Base-by-base conservation (phyloP, 228 moss, liverwort and hornwort species). In the Sphagnum fallax region DNA sequence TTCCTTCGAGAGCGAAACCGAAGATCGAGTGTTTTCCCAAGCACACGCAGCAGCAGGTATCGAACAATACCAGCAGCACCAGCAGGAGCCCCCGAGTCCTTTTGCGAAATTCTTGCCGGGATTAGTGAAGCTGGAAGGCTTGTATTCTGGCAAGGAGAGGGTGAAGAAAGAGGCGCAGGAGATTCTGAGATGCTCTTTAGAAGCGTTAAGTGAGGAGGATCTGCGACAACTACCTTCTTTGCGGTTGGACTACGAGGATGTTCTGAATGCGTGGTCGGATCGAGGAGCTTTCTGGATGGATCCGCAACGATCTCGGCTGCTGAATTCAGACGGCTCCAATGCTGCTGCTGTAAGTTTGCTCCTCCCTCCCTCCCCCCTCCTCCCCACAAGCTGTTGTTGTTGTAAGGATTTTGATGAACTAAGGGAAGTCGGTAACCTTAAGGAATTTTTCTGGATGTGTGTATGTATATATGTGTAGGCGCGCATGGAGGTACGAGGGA, bases 1-100 rank as follows among this genome's bases (percentile, higher is more conserved):
- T 13, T 80, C 83, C 83, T 83, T 87, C 74, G 86, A 83, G 80
- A 78, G 86, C 78, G 86, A 87, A 70, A 74, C 79, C 10, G 79
- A 77, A 0, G 82, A 82, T 60, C 75, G 73, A 12, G 53, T 52
- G 67, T 79, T 76, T 76, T 49, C 68, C 13, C 75, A 78, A 16
- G 60, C 60, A 50, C 48, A 5, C 49, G 4, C 65, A 48, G 65
- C 48, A n/a, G 9, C 52, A 49, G 67, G 52, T 48, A 66, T 48
- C 53, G 57, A 58, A 4, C 51, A 14, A 55, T 53, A 7, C 10
- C 80, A 57, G 58, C 60, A n/a, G 4, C 64, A 72, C 5, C 61
- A 47, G 9, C 58, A 87, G 8, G 18, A 71, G 47, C 32, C 76
- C 0, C 48, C 7, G 0, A 82, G 82, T 60, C 80, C 86, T 4